These are phyloP conservation scores for Linanthus parryae DNA, from an alignment of 148 eudicot species.

Conservation along the genomic window DNA sequence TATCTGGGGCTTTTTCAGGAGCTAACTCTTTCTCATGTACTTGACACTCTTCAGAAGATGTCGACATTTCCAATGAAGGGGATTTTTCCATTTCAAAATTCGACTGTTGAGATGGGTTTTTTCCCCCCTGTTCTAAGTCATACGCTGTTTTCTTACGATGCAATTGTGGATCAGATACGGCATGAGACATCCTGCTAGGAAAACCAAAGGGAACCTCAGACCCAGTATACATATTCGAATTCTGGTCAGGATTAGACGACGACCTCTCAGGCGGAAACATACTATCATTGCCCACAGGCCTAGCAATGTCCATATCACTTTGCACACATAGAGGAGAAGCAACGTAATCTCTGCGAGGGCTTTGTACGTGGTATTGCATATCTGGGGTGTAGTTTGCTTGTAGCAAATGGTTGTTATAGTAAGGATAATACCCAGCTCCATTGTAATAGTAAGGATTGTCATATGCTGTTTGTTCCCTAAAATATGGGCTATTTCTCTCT, in stretches of 20 bases:
- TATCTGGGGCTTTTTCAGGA: slow-evolving; percentile 24
- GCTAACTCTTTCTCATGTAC: slow-evolving; percentile 17
- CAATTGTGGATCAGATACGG: slow-evolving; percentile 41
- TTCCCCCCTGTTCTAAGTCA: slow-evolving; percentile 32
- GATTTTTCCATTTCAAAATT: slow-evolving; percentile 20
- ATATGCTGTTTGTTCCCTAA: slow-evolving; percentile 18
- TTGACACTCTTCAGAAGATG: slow-evolving; percentile 20
- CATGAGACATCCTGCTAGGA: slow-evolving; percentile 34
- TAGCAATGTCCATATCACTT: slow-evolving; percentile 12
- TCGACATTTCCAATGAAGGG: slow-evolving; percentile 30
- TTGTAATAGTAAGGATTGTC: slow-evolving; percentile 24
- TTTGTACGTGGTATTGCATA: slow-evolving; percentile 17
- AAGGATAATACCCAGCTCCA: slow-evolving; percentile 5
- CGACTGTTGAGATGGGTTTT: slow-evolving; percentile 21
- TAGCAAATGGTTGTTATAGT: slow-evolving; percentile 8
- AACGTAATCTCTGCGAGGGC: slow-evolving; percentile 25
- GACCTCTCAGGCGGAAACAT: slow-evolving; percentile 30
- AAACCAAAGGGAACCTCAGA: slow-evolving; percentile 29
- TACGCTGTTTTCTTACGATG: slow-evolving; percentile 33
- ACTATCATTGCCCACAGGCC: slow-evolving; percentile 19
- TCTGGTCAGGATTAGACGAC: slow-evolving; percentile 37
- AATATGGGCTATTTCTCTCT: slow-evolving; percentile 27
- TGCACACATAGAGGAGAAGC: slow-evolving; percentile 25
- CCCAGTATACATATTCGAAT: slow-evolving; percentile 22
- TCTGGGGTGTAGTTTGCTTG: slow-evolving; percentile 7